Base-by-base conservation (phyloP, 331 rosid species). In the Quercus lobata region DNA sequence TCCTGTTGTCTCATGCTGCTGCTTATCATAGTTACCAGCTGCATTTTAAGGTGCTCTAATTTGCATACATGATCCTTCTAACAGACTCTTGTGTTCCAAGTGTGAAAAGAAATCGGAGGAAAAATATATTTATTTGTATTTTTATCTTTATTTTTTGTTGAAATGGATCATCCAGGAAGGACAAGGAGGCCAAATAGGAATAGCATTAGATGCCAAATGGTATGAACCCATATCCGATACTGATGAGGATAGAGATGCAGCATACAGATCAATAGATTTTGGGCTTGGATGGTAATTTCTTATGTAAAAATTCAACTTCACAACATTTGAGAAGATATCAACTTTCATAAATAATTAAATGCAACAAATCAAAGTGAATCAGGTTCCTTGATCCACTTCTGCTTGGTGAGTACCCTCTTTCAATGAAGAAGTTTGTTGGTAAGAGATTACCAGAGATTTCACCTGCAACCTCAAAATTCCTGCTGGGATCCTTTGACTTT, bases 311-410 rank as follows among this genome's bases (percentile, higher is more conserved):
- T 22, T 19, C 60, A 74, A 62, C 25, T 78, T 55, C 7, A 49
- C 49, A 73, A 70, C 58, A 73, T 72, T 32, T 60, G 46, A 19
- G 41, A 57, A 52, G 60, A 74, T 21, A 53, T 55, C 54, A 49
- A 71, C 24, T 60, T 78, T 75, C 61, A 25, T 41, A 37, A 25
- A 61, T 34, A 78, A 66, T 35, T 27, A 58, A n/a, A 71, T 58
- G 79, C 71, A 80, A 76, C 80, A 74, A 73, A 35, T 34, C 14
- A 70, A 80, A 78, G 62, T 77, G 80, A 72, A 80, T 69, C 89
- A 94, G 98, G 97, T 92, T 87, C 83, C 98, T 94, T 73, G 97
- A 91, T 72, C 98, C 98, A 16, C 88, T 94, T 68, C 71, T 87
- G 84, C 84, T 89, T 53, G 98, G 98, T 22, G 79, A 87, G 54